Percentiles rank a stretch among this genome's conserved stretches.
Evolutionary conservation across 257 asterid genomes (phyloP).

Genomic region (Misopates orontium): DNA sequence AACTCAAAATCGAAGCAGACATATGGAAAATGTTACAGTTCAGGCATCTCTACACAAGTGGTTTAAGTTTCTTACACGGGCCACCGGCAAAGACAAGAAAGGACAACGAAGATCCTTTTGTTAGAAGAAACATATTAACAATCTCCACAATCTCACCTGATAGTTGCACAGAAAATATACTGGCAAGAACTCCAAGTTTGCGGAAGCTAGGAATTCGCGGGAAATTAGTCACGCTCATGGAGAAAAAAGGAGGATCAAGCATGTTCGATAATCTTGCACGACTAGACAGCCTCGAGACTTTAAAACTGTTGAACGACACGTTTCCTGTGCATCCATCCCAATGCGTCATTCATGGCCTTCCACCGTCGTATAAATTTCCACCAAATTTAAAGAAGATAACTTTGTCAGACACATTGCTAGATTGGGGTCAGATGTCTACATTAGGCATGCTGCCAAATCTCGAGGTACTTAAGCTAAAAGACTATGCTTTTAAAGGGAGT

Average conservation of each 20-base stretch:
- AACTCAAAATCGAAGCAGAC: constrained; percentile 20
- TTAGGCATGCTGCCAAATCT: constrained; percentile 32
- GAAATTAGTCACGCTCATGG: constrained; percentile 19
- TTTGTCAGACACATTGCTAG: constrained; percentile 29
- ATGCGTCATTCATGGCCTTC: constrained; percentile 23
- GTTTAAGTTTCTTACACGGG: too few relatives aligned
- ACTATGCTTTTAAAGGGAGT: constrained; percentile 35
- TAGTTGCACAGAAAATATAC: constrained; percentile 32
- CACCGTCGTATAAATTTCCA: constrained; percentile 31
- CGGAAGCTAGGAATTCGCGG: constrained; percentile 37
- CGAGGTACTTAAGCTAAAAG: constrained; percentile 38
- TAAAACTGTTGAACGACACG: constrained; percentile 35
- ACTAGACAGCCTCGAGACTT: constrained; percentile 30
- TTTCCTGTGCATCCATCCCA: constrained; percentile 29
- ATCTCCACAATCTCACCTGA: constrained; percentile 25
- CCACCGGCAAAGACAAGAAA: background rate
- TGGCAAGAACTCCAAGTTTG: constrained; percentile 33
- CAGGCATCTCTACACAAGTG: constrained; percentile 24
- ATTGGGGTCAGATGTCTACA: constrained; percentile 34
- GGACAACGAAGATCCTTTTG: background rate
- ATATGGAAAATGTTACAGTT: constrained; percentile 32
- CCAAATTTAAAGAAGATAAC: constrained; percentile 25
- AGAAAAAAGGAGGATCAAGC: constrained; percentile 9
- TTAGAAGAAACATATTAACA: background rate
- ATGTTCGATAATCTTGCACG: constrained; percentile 30